phyloP scores from a whole-genome alignment of 1,284 basidiomycete genomes.

The Porodaedalea pini region DNA sequence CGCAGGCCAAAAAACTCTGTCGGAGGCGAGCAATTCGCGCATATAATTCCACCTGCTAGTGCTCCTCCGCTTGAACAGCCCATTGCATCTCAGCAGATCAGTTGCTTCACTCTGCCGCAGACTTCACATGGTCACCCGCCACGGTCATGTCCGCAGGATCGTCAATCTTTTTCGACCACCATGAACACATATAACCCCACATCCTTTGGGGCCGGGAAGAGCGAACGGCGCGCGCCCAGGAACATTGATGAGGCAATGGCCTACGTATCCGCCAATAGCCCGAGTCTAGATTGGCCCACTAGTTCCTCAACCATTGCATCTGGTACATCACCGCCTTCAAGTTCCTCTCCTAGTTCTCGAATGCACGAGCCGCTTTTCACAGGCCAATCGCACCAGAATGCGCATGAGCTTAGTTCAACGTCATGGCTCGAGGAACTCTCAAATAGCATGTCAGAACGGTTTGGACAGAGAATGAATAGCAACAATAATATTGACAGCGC shows the following conservation, averaged over 20 bases:
- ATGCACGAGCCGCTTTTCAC: not conserved
- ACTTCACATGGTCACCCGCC: not conserved
- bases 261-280: no score
- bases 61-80: not conserved
- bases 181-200: no score
- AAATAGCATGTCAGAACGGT: not conserved
- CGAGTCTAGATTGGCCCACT: no score
- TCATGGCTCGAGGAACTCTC: slow-evolving; percentile 9
- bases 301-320: no score
- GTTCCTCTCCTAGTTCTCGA: no score
- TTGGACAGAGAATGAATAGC: not conserved
- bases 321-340: no score
- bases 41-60: no score
- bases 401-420: not conserved
- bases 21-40: no score
- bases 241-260: no score
- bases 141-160: not conserved
- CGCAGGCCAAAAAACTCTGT: not conserved
- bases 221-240: no score
- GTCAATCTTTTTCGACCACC: no score
- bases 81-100: not conserved
- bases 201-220: no score
- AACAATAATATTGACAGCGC: not conserved
- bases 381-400: not conserved
- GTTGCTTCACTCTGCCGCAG: not conserved